Conservation (phyloP, 805 yeast genomes). For the Priceomyces fermenticarens region DNA sequence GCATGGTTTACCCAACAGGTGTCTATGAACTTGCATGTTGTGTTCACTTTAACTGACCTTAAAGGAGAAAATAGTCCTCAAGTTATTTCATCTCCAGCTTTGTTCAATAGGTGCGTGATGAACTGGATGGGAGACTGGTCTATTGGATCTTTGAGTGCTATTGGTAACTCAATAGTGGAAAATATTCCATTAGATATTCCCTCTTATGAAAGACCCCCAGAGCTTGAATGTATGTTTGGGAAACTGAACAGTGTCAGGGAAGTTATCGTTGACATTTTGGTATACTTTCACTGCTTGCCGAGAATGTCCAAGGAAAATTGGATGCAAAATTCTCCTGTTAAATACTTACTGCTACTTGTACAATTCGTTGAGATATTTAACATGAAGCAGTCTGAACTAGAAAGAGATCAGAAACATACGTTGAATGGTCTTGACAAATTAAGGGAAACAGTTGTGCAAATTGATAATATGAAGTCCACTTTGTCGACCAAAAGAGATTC, state of each 20-base stretch:
- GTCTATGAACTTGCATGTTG: slow-evolving; percentile 73
- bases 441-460: slow-evolving; percentile 73
- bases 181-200: slow-evolving; percentile 54
- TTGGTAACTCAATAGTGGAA: slow-evolving; percentile 43
- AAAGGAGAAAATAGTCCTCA: slow-evolving; percentile 32
- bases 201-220: slow-evolving; percentile 32
- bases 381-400: slow-evolving; percentile 47
- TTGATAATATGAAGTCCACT: slow-evolving; percentile 52
- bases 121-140: slow-evolving; percentile 91
- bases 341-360: slow-evolving; percentile 49
- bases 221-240: slow-evolving; percentile 5
- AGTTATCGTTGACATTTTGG: slow-evolving; percentile 44
- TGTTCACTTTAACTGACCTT: slow-evolving; percentile 65
- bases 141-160: slow-evolving; percentile 41
- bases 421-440: slow-evolving; percentile 71
- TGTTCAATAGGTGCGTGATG: slow-evolving; percentile 84
- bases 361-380: slow-evolving; percentile 43
- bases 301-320: slow-evolving; percentile 10
- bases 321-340: slow-evolving; percentile 45
- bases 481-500: slow-evolving; percentile 51
- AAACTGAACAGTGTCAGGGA: slow-evolving; percentile 33
- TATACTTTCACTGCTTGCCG: slow-evolving; percentile 42
- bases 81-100: slow-evolving; percentile 76
- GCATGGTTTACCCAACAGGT: slow-evolving; percentile 71
- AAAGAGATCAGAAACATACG: slow-evolving; percentile 68